These are phyloP conservation scores for Monosporascus ibericus DNA, from an alignment of 2,329 filamentous ascomycete species.

Conservation along the genomic window DNA sequence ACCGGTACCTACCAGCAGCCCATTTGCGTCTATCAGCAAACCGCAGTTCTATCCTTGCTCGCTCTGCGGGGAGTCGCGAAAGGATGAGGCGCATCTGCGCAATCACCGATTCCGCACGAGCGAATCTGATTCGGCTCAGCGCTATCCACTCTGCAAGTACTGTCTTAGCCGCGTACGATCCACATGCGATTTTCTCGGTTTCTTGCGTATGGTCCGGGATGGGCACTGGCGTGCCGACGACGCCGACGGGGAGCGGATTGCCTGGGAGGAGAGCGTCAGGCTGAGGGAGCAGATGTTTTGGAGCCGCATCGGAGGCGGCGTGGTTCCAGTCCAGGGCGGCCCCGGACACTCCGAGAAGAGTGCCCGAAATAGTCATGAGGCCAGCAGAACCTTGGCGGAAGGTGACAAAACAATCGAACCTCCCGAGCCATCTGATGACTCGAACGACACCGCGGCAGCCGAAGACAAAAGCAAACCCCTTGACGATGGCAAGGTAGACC, in stretches of 20 bases:
- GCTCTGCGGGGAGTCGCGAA: constrained; percentile 79
- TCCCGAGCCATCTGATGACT: constrained; percentile 4
- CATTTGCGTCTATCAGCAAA: constrained; percentile 42
- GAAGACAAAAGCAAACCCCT: constrained; percentile 2
- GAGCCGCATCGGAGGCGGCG: constrained; percentile 85
- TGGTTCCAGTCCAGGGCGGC: constrained; percentile 57
- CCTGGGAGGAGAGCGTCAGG: constrained; percentile 91
- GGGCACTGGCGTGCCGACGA: constrained; percentile 84
- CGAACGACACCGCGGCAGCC: constrained; percentile 6
- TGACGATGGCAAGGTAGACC: constrained; percentile 1
- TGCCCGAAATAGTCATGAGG: constrained; percentile 29
- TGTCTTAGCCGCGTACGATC: constrained; percentile 79
- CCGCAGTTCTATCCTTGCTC: constrained; percentile 66
- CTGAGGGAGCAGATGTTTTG: constrained; percentile 96
- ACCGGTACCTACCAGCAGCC: constrained; percentile 61
- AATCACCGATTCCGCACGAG: constrained; percentile 85
- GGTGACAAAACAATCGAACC: constrained; percentile 4
- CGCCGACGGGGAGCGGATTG: constrained; percentile 75
- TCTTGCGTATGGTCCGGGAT: constrained; percentile 84
- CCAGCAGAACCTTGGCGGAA: constrained; percentile 5
- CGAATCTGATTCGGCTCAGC: constrained; percentile 78
- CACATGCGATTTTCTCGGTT: constrained; percentile 88
- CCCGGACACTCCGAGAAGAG: constrained; percentile 25
- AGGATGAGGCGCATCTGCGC: constrained; percentile 63
- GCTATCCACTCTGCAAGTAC: constrained; percentile 85